Evolutionary conservation across 805 yeast species (phyloP).

Genomic region (Suhomyces xylopsoci): DNA sequence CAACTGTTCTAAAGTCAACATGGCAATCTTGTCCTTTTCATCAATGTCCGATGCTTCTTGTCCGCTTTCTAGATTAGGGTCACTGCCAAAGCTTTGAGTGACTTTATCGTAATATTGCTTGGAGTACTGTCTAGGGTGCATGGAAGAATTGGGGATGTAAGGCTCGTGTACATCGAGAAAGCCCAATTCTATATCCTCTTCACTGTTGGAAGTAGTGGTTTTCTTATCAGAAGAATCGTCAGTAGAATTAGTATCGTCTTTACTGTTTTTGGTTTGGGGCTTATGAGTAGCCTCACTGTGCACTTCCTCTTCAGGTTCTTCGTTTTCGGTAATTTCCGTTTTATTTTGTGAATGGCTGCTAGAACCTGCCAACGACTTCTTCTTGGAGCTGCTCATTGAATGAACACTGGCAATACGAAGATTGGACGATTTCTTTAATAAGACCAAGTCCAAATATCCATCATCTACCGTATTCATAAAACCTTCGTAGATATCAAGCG

Average conservation of each 20-base stretch:
- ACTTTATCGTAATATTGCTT: slow-evolving; percentile 1
- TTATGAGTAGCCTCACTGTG: neutral
- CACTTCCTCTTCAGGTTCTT: neutral
- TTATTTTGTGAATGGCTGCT: neutral
- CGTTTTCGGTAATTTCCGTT: slow-evolving; percentile 4
- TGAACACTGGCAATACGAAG: slow-evolving; percentile 20
- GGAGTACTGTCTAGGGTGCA: neutral
- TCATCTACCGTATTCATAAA: slow-evolving; percentile 61
- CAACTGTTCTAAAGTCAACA: slow-evolving; percentile 53
- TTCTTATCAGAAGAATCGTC: slow-evolving; percentile 23
- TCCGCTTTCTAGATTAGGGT: slow-evolving; percentile 14
- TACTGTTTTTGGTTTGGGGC: neutral
- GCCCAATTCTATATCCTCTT: slow-evolving; percentile 28
- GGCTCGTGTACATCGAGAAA: slow-evolving; percentile 25
- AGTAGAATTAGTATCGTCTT: slow-evolving; percentile 14
- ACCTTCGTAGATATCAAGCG: slow-evolving; percentile 51
- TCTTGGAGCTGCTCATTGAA: slow-evolving; percentile 15
- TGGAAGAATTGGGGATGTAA: slow-evolving; percentile 3
- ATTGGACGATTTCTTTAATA: slow-evolving; percentile 47
- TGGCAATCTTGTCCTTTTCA: slow-evolving; percentile 15
- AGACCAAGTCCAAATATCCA: slow-evolving; percentile 56
- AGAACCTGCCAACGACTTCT: slow-evolving; percentile 10
- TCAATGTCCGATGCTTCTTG: slow-evolving; percentile 14
- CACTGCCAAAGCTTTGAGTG: neutral
- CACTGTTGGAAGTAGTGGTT: slow-evolving; percentile 21